Percentiles rank a stretch among this genome's conserved stretches.
phyloP scores from a whole-genome alignment of 495 filamentous ascomycete species.

The Amniculicola lignicola region DNA sequence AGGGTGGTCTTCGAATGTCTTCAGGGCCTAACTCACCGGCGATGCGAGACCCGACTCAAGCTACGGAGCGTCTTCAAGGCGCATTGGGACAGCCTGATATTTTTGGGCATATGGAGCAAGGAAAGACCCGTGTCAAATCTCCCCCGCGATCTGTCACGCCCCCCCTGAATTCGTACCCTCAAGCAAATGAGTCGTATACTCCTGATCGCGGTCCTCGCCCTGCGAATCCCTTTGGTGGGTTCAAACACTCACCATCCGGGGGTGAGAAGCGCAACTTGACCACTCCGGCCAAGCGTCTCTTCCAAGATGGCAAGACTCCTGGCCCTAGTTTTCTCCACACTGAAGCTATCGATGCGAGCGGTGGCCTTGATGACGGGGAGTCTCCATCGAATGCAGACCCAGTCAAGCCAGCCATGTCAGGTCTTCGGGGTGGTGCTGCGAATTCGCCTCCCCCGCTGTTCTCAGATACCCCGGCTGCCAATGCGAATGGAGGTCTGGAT shows the following conservation, averaged over 20 bases:
- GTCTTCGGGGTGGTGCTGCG: constrained; percentile 24
- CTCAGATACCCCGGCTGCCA: constrained; percentile 32
- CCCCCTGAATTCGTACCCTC: constrained; percentile 43
- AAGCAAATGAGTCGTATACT: constrained; percentile 52
- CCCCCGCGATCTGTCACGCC: constrained; percentile 49
- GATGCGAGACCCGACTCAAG: constrained; percentile 12
- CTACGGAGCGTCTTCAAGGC: constrained; percentile 31
- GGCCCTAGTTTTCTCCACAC: background rate
- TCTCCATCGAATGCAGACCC: constrained; percentile 17
- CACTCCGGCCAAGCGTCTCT: constrained; percentile 32
- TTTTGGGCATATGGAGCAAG: constrained; percentile 20
- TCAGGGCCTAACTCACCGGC: constrained; percentile 35
- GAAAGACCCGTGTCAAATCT: constrained; percentile 42
- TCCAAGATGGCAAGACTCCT: constrained; percentile 9
- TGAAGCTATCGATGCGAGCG: constrained; percentile 1
- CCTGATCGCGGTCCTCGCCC: constrained; percentile 54
- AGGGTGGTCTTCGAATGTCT: constrained; percentile 26
- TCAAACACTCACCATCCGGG: constrained; percentile 48
- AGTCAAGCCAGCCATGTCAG: constrained; percentile 14
- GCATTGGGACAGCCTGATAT: constrained; percentile 13
- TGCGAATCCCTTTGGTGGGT: constrained; percentile 43
- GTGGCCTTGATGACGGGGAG: background rate
- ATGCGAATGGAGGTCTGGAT: constrained; percentile 32
- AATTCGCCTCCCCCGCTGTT: constrained; percentile 31
- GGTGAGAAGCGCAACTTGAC: constrained; percentile 23